These are phyloP conservation scores for Stephanodiscus triporus DNA, from an alignment of 108 stramenopile genomes.

Conservation along the genomic window DNA sequence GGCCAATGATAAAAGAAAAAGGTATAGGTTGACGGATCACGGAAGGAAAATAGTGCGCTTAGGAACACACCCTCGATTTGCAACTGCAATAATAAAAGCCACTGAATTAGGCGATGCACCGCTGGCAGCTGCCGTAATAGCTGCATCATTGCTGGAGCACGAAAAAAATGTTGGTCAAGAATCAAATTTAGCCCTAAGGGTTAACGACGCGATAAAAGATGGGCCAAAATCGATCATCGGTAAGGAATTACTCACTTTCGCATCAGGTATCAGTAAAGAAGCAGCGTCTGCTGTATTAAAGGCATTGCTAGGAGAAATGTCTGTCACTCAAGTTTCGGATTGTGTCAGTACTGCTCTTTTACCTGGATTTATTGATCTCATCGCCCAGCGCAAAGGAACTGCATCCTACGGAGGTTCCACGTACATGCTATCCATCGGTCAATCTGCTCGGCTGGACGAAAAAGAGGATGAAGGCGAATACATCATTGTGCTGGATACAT, in stretches of 20 bases:
- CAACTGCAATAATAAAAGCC: slow-evolving; percentile 55
- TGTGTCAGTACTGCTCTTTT: slow-evolving; percentile 48
- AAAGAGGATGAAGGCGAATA: slow-evolving; percentile 46
- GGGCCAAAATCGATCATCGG: slow-evolving; percentile 17
- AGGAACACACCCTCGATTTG: slow-evolving; percentile 82
- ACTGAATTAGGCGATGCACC: slow-evolving; percentile 1
- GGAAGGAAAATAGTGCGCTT: slow-evolving; percentile 63
- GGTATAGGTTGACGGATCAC: slow-evolving; percentile 54
- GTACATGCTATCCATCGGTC: slow-evolving; percentile 54
- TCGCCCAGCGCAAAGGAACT: slow-evolving; percentile 66
- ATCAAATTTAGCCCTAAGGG: slow-evolving; percentile 30
- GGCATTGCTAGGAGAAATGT: slow-evolving; percentile 19
- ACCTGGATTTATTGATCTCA: slow-evolving; percentile 68
- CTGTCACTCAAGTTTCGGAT: slow-evolving; percentile 16
- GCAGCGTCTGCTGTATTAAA: slow-evolving; percentile 41
- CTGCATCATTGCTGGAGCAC: slow-evolving; percentile 53
- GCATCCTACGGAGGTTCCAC: slow-evolving; percentile 63
- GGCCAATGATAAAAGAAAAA: slow-evolving; percentile 44
- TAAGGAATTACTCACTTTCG: slow-evolving; percentile 44
- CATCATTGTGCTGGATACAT: slow-evolving; percentile 57
- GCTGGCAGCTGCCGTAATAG: slow-evolving; percentile 55
- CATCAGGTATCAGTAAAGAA: slow-evolving; percentile 37
- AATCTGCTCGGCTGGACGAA: slow-evolving; percentile 44
- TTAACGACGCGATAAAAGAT: slow-evolving; percentile 36
- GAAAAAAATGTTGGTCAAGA: slow-evolving; percentile 20